Evolutionary conservation across 805 yeast genomes (phyloP), one percentile per base, ranked within the genome.

Genomic region (Kodamaea kaohsiungensis): DNA sequence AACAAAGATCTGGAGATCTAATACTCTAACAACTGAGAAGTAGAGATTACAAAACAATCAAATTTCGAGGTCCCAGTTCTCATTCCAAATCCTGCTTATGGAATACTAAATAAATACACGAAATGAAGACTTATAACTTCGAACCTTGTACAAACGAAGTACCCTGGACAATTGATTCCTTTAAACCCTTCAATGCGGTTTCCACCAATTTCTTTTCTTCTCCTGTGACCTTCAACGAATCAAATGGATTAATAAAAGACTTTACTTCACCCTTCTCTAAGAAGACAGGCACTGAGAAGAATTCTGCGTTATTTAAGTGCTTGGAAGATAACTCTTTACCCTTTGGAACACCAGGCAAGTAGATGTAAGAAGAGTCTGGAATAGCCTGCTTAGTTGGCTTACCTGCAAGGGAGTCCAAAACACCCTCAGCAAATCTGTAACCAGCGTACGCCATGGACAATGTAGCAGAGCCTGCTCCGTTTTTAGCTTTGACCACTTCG

Each of bases 401-500:
- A 73, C 86, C 89, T 51, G 77, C 70, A 63, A 77, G 70, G 76
- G 86, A 81, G 70, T 79, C 76, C 70, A 88, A 77, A 54, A 88
- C 82, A 50, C 87, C 77, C 65, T 82, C 83, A 51, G 91, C 87
- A 62, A 88, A 83, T 68, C 85, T 82, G 68, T 85, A 88, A 65
- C 92, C 93, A 46, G 93, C 97, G 63, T 86, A 88, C 5, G 98
- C 98, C 98, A 92, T 93, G 16, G 96, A 89, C 60, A 92, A 80
- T 30, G 98, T 92, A 51, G 98, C 98, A 42, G 97, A 90, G 25
- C 98, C 98, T 48, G 86, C 86, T 58, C 98, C 98, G 64, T 89
- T 88, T 77, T 92, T 92, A 50, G 98, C 98, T 75, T 88, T 80
- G 58, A 92, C 98, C 46, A 92, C 96, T 74, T 93, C 98, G 71